A percentile compares a stretch with the other conserved stretches of the same genome.
phyloP scores from a whole-genome alignment of 768 basidiomycete genomes.

The Tulasnella sp. region DNA sequence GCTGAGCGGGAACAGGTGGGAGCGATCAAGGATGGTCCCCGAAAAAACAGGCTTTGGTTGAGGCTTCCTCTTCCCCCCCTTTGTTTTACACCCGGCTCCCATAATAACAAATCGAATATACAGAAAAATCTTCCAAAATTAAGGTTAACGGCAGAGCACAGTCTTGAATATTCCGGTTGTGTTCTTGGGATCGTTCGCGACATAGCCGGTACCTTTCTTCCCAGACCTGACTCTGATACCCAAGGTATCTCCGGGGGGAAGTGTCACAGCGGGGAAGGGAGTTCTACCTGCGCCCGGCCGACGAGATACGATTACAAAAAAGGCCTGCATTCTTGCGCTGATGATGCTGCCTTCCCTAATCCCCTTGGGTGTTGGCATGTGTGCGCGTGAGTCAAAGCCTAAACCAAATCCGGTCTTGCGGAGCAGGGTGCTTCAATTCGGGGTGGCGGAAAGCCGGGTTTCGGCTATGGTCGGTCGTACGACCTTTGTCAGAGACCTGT shows the following conservation, averaged over 20 bases:
- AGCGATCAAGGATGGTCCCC: background rate
- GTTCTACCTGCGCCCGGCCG: background rate
- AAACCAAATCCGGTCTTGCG: background rate
- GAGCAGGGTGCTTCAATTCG: background rate
- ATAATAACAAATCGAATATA: background rate
- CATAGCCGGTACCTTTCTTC: background rate
- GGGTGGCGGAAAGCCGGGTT: background rate
- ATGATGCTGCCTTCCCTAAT: background rate
- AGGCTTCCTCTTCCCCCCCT: background rate
- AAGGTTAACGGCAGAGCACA: conserved; percentile 2
- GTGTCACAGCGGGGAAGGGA: background rate
- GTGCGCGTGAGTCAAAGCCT: conserved; percentile 11
- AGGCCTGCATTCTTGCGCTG: background rate
- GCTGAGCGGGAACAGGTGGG: conserved; percentile 3
- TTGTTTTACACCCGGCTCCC: background rate
- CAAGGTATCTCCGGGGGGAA: conserved; percentile 1
- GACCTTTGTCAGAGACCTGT: background rate
- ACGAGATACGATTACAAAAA: background rate
- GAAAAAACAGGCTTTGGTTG: background rate
- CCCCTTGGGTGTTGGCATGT: background rate
- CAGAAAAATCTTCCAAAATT: background rate
- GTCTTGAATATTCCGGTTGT: background rate
- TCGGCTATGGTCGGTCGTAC: conserved; percentile 11
- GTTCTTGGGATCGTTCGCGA: background rate
- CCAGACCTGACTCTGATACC: conserved; percentile 13